phyloP scores from a whole-genome alignment of 192 early-diverging fungal genomes.

The Pilaira anomala region DNA sequence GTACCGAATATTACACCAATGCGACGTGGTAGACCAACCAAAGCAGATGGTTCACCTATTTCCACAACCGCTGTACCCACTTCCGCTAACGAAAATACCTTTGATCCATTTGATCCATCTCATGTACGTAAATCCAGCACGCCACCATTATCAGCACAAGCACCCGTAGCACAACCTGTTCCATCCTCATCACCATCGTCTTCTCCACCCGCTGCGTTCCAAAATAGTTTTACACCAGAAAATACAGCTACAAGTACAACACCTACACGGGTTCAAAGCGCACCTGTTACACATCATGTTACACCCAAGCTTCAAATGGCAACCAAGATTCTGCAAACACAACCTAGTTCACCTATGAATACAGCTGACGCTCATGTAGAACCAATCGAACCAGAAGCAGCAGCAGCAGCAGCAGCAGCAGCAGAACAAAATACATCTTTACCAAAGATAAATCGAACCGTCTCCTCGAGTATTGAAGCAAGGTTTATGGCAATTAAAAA shows the following conservation, averaged over 20 bases:
- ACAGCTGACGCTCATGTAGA: not conserved
- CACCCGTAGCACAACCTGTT: not conserved
- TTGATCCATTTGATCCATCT: constrained; percentile 21
- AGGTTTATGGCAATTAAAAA: constrained; percentile 16
- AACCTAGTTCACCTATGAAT: not conserved
- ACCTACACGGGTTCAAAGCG: not conserved
- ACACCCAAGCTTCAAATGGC: constrained; percentile 1
- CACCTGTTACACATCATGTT: constrained; percentile 7
- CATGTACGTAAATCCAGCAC: not conserved
- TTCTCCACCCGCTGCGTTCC: not conserved
- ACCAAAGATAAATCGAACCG: not conserved
- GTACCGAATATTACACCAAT: constrained; percentile 72
- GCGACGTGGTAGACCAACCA: constrained; percentile 86
- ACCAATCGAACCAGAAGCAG: not conserved
- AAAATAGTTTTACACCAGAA: constrained; percentile 2
- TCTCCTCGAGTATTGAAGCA: constrained; percentile 18
- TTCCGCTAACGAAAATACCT: not conserved
- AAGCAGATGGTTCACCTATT: constrained; percentile 20
- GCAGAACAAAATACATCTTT: not conserved
- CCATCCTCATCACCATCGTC: not conserved
- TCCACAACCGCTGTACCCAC: constrained; percentile 1
- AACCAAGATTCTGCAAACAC: constrained; percentile 1
- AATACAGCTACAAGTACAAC: not conserved
- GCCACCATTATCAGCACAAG: not conserved
- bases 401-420: not conserved